Evolutionary conservation across 2,329 filamentous ascomycete species (phyloP).

Genomic region (Fusarium newnesense): DNA sequence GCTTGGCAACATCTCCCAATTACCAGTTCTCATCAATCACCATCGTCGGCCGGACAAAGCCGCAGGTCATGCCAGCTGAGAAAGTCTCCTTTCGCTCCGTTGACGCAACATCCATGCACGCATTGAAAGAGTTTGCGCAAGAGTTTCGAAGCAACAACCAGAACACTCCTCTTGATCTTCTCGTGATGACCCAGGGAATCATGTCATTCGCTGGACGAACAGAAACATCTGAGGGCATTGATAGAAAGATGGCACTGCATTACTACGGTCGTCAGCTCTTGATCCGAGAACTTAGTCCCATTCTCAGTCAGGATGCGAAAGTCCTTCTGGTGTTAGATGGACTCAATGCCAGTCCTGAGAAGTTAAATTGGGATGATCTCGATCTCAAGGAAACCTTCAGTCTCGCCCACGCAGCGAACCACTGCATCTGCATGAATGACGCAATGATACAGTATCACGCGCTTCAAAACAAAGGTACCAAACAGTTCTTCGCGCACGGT

Average conservation of each 20-base stretch:
- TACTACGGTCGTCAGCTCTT: slow-evolving; percentile 58
- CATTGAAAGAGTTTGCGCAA: slow-evolving; percentile 47
- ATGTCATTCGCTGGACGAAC: slow-evolving; percentile 48
- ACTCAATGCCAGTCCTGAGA: slow-evolving; percentile 42
- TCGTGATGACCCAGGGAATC: slow-evolving; percentile 53
- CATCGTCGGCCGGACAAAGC: slow-evolving; percentile 48
- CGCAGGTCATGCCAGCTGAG: slow-evolving; percentile 40
- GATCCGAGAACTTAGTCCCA: slow-evolving; percentile 52
- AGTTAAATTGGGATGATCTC: slow-evolving; percentile 53
- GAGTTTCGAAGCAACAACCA: slow-evolving; percentile 27
- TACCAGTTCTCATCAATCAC: slow-evolving; percentile 41
- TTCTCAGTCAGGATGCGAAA: slow-evolving; percentile 48
- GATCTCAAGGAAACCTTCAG: slow-evolving; percentile 50
- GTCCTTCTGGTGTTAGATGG: slow-evolving; percentile 54
- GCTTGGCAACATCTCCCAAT: slow-evolving; percentile 42
- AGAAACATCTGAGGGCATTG: slow-evolving; percentile 57
- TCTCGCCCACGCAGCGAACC: slow-evolving; percentile 47
- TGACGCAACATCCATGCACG: slow-evolving; percentile 48
- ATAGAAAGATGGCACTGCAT: slow-evolving; percentile 56
- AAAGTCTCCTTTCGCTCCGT: slow-evolving; percentile 48
- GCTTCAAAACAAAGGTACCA: background rate
- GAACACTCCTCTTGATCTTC: slow-evolving; percentile 46
- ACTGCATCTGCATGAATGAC: slow-evolving; percentile 54
- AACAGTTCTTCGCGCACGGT: slow-evolving; percentile 52
- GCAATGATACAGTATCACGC: slow-evolving; percentile 50